Evolutionary conservation across 202 grass and related monocot genomes (phyloP).

Genomic region (Tripidium arundinaceum): DNA sequence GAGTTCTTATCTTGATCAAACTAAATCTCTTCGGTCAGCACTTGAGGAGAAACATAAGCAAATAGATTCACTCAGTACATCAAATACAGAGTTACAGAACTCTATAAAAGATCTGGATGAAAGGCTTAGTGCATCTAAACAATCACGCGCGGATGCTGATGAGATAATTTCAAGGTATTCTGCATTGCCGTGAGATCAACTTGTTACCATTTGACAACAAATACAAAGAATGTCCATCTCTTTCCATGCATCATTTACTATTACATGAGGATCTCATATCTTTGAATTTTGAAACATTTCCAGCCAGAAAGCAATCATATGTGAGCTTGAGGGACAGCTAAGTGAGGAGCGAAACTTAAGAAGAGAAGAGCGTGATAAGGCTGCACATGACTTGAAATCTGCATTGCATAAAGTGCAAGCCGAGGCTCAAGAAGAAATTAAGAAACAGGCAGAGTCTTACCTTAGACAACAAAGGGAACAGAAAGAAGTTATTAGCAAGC

Average conservation of each 20-base stretch:
- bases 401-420: conserved; percentile 61
- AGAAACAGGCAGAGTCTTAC: conserved; percentile 52
- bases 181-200: not conserved
- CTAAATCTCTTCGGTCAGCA: conserved; percentile 57
- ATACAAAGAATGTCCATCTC: not conserved
- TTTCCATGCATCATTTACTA: not conserved
- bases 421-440: conserved; percentile 76
- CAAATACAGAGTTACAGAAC: conserved; percentile 54
- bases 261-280: conserved; percentile 10
- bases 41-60: conserved; percentile 69
- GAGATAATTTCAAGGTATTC: conserved; percentile 87
- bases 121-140: conserved; percentile 77
- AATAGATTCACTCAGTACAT: conserved; percentile 50
- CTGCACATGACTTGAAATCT: conserved; percentile 73
- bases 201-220: conserved; percentile 10
- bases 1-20: conserved; percentile 65
- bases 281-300: conserved; percentile 33
- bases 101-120: conserved; percentile 80
- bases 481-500: conserved; percentile 88
- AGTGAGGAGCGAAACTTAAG: conserved; percentile 81
- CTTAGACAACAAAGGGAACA: conserved; percentile 78
- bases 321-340: conserved; percentile 77
- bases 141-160: conserved; percentile 78
- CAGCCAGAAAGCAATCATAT: conserved; percentile 87
- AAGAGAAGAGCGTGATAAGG: conserved; percentile 86